These are phyloP conservation scores for Glaciozyma antarctica DNA, from an alignment of 768 basidiomycete species.

Conservation along the genomic window DNA sequence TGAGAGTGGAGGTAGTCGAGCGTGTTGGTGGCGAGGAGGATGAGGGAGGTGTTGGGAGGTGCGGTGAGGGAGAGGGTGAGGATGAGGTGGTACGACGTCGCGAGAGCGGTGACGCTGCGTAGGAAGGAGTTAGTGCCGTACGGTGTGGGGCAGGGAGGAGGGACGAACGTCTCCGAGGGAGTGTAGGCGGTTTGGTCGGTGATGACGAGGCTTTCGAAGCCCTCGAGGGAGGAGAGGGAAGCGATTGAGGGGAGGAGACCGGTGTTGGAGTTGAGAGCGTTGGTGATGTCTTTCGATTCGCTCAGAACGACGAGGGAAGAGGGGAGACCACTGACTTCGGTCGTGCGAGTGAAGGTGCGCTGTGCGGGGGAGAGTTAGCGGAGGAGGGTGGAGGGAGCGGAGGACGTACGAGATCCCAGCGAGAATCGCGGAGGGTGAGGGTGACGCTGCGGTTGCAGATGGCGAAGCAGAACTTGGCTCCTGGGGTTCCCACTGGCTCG, in stretches of 20 bases:
- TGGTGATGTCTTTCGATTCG: slow-evolving; percentile 23
- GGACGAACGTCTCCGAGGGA: not conserved
- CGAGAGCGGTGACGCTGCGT: slow-evolving; percentile 2
- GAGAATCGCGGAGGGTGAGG: slow-evolving; percentile 3
- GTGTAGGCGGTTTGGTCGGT: slow-evolving; percentile 12
- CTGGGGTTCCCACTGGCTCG: slow-evolving; percentile 9
- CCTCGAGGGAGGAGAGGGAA: not conserved
- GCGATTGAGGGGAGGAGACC: slow-evolving; percentile 5
- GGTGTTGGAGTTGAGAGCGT: slow-evolving; percentile 11
- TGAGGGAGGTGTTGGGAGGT: not conserved
- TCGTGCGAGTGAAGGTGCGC: slow-evolving; percentile 19
- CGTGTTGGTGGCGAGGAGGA: slow-evolving; percentile 20
- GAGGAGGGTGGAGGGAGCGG: not conserved
- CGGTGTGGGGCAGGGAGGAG: not conserved
- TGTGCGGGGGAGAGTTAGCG: not conserved
- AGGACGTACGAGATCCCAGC: slow-evolving; percentile 23
- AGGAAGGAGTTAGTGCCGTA: not conserved
- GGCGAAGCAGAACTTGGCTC: slow-evolving; percentile 23
- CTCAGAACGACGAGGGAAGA: slow-evolving; percentile 17
- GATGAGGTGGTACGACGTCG: slow-evolving; percentile 9
- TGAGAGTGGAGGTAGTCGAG: slow-evolving; percentile 19
- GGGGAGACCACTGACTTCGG: slow-evolving; percentile 8
- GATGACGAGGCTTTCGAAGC: slow-evolving; percentile 19
- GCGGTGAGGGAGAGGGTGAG: slow-evolving; percentile 15
- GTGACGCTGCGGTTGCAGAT: slow-evolving; percentile 2